Base-by-base conservation (phyloP, 352 stramenopile species). In the Phytophthora cryptogea region DNA sequence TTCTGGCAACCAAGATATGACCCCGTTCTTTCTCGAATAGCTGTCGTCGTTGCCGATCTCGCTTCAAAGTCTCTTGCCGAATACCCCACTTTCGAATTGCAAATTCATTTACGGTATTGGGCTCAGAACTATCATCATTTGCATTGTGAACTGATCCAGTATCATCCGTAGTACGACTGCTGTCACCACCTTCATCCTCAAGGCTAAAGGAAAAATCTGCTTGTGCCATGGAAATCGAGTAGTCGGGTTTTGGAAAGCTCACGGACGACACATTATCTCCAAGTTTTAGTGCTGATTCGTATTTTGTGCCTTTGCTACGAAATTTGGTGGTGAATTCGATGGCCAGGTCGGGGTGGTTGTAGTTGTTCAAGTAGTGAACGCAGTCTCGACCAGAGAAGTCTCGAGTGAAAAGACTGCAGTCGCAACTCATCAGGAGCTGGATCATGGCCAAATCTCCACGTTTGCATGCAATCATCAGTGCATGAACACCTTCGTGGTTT, bases 401-500 rank as follows among this genome's bases (percentile, higher is more conserved):
- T 37, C 64, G 47, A 9, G 68, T 79, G 33, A 57, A 56, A n/a
- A 86, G 45, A 35, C 57, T 66, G 28, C 60, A 74, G 0, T 73
- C 77, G 6, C 65, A 68, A 2, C 63, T 47, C 6, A 83, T 45
- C 17, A 90, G 54, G 13, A 86, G 20, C 17, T 68, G 35, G 4
- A 90, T 60, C 16, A 86, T 63, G 7, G 49, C 33, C 1, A 37
- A 17, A 33, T 87, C 63, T 16, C 70, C 79, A 32, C 69, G 71
- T 40, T 83, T 83, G 13, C 68, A 76, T 8, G 70, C 75, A 8
- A 61, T 44, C 61, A 87, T 87, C 20, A 90, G 50, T 8, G 70
- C 68, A 33, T 54, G 86, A 13, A 76, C 20, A 0, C 79, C 81
- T 3, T 69, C 26, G 3, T 75, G 66, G 36, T 89, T 90, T 47